Base-by-base conservation (phyloP, 306 rosid species). In the Ziziphus jujuba region DNA sequence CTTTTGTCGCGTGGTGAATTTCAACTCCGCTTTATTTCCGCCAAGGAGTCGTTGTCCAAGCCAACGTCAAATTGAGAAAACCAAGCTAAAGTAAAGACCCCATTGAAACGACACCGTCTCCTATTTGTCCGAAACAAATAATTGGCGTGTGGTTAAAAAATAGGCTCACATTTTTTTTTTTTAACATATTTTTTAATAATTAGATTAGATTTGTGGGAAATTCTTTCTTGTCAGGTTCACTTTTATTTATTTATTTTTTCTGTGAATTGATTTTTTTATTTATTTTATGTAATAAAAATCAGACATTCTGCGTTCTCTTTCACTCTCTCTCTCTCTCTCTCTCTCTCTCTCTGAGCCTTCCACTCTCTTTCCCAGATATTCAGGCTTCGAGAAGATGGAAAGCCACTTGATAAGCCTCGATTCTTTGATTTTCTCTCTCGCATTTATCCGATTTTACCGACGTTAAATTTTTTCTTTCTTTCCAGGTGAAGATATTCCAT, bases 91-190 rank as follows among this genome's bases (percentile, higher is more conserved):
- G n/a, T n/a, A n/a, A 65, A 60, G n/a, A 45, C 34, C 38, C 38
- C 38, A 2, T 28, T 35, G 22, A 2, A 35, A 73, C 84, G 80
- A 73, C 72, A 63, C 15, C 88, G 91, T 78, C 72, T 83, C 38
- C 16, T 16, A 11, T 49, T 6, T 3, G 1, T 25, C 17, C 8
- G 7, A 38, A 53, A 10, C 17, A 23, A 48, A 73, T 58, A 21
- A 49, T 50, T 50, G n/a, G 40, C 51, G 52, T 2, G 56, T 66
- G 56, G 48, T n/a, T n/a, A 67, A 48, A 59, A 53, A 43, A 15
- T 28, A 24, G 48, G 19, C 15, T 43, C 25, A 22, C 15, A 13
- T 15, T 69, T 31, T 47, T n/a, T n/a, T n/a, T n/a, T n/a, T n/a
- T n/a, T n/a, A n/a, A n/a, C n/a, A 19, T 49, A 31, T 51, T 47